Evolutionary conservation across 148 eudicot genomes (phyloP), one percentile per base, ranked within the genome.

Genomic region (Pouteria glomerata): DNA sequence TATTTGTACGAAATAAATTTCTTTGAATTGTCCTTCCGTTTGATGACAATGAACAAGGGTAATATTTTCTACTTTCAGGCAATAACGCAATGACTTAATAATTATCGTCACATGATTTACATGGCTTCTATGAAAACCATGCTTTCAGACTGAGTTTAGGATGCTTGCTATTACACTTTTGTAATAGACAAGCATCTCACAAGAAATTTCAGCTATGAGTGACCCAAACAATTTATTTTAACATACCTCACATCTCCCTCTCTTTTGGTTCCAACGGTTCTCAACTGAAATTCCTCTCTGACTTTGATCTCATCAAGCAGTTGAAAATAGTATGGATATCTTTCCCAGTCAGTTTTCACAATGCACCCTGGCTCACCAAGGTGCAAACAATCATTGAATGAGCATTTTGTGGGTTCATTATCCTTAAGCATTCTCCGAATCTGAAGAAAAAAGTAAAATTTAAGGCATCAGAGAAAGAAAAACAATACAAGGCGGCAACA

Each of bases 221-320:
- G n/a, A n/a, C 3, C 39, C 34, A 53, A 29, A 31, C n/a, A 57
- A 29, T 34, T 47, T 8, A 57, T 41, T 10, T 52, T 35, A 76
- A 30, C 78, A 29, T 89, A 95, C 98, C 97, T 89, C 50, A 95
- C 92, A 69, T 89, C 93, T 72, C 88, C 77, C 78, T 95, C 98
- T 73, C 91, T 82, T 76, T 95, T 95, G 34, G 98, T 95, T 80
- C 98, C 97, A 79, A 92, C 3, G 42, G 93, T 95, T 85, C 96
- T 85, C 62, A 91, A 74, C 78, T 88, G 97, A 80, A 89, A 86
- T 74, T 91, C 92, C 78, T 91, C 98, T 57, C 97, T 88, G 66
- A 84, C 79, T 77, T 74, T 88, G 63, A 95, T 89, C 76, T 94
- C 98, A 84, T 94, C 98, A 60, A 91, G 87, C 80, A 94, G 80